Conservation (phyloP, 148 eudicot species). For the Amaranthus hypochondriacus region DNA sequence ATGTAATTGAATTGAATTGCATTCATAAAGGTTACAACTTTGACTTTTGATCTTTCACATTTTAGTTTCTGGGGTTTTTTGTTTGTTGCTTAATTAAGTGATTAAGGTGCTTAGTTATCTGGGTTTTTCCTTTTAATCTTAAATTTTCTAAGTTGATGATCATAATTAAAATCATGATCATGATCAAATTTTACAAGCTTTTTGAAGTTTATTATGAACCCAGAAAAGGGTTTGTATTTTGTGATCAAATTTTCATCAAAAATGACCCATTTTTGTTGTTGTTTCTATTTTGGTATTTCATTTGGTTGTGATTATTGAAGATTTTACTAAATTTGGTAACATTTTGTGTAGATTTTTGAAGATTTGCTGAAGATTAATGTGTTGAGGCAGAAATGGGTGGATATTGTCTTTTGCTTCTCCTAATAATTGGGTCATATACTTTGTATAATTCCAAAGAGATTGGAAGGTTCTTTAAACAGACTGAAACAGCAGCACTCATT, state of each 20-base stretch:
- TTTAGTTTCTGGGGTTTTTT: constrained; percentile 2
- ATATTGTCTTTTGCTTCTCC: constrained; percentile 29
- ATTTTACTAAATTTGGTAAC: constrained; percentile 6
- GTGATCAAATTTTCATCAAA: not conserved
- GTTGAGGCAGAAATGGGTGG: constrained; percentile 45
- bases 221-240: not conserved
- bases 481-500: constrained; percentile 50
- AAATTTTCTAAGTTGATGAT: too few species aligned
- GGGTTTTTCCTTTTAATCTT: too few species aligned
- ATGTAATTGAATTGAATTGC: constrained; percentile 5
- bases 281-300: not conserved
- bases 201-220: not conserved
- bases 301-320: not conserved
- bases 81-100: constrained; percentile 8
- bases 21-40: constrained; percentile 1
- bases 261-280: not conserved
- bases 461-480: constrained; percentile 27
- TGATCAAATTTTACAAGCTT: not conserved
- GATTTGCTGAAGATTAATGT: constrained; percentile 24
- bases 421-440: constrained; percentile 32
- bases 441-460: constrained; percentile 32
- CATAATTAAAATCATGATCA: too few species aligned
- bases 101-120: not conserved
- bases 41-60: constrained; percentile 13
- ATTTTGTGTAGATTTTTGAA: constrained; percentile 14